A percentile compares a stretch with the other conserved stretches of the same genome.
Evolutionary conservation across 345 rosid genomes (phyloP).

Genomic region (Viola odorata): DNA sequence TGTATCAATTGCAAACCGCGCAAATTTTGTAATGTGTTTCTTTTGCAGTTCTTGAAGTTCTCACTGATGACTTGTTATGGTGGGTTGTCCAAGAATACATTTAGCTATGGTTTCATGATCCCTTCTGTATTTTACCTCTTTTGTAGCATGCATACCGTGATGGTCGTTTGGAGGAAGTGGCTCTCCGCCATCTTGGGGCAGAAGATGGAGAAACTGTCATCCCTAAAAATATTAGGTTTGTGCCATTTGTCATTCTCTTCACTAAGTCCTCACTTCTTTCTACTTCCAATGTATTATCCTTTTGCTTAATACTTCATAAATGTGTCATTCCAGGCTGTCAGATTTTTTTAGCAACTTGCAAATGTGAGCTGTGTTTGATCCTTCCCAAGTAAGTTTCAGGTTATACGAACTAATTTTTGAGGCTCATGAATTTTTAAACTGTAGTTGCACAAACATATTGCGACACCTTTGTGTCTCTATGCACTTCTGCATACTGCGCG

Average conservation of each 20-base stretch:
- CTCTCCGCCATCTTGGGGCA: conserved; percentile 61
- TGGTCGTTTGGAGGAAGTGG: conserved; percentile 72
- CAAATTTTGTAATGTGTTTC: too few relatives aligned
- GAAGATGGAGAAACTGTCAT: conserved; percentile 59
- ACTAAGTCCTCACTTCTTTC: too few relatives aligned
- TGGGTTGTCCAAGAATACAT: too few relatives aligned
- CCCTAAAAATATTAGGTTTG: conserved; percentile 51
- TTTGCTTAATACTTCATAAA: neutral
- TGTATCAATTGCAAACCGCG: too few relatives aligned
- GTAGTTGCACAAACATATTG: neutral
- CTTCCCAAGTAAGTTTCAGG: conserved; percentile 6
- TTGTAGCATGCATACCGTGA: conserved; percentile 73
- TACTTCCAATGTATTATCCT: neutral
- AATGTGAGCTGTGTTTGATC: conserved; percentile 12
- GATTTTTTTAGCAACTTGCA: conserved; percentile 54
- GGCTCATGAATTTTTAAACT: neutral
- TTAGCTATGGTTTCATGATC: conserved; percentile 2
- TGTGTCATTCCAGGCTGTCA: conserved; percentile 47
- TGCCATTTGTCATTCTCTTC: neutral
- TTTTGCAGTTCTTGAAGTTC: too few relatives aligned
- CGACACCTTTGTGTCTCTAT: neutral
- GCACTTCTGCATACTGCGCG: neutral
- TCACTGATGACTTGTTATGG: too few relatives aligned
- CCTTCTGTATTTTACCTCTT: neutral
- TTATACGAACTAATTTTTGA: too few relatives aligned